Percentiles rank a stretch among this genome's conserved stretches.
These are phyloP conservation scores for Actinomortierella ambigua DNA, from an alignment of 371 early-diverging fungal genomes.

Conservation along the genomic window DNA sequence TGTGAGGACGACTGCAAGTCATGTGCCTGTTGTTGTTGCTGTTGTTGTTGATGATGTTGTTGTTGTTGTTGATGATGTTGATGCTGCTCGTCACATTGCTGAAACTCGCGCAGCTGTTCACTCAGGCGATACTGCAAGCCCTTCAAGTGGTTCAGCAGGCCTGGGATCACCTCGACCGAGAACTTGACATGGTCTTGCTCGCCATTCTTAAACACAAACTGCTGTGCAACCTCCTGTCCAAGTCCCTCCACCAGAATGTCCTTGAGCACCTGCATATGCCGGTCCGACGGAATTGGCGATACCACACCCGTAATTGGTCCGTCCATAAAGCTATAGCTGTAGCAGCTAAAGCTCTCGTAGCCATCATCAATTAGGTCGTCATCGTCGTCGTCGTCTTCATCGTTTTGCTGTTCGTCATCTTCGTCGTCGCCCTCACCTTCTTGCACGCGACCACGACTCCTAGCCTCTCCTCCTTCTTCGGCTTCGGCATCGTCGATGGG, in stretches of 20 bases:
- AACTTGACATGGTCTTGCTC: slow-evolving; percentile 46
- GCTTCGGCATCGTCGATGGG: no score
- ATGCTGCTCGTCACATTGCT: not conserved
- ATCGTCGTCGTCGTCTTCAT: slow-evolving; percentile 7
- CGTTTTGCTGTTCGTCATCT: slow-evolving; percentile 2
- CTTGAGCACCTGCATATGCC: slow-evolving; percentile 46
- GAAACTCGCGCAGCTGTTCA: slow-evolving; percentile 22
- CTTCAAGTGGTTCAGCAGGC: slow-evolving; percentile 38
- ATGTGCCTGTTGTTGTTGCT: no score
- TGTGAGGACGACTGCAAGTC: no score
- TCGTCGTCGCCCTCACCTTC: not conserved
- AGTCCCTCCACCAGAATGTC: slow-evolving; percentile 42
- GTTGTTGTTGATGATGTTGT: no score
- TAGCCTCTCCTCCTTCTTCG: no score
- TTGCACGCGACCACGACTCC: slow-evolving; percentile 1
- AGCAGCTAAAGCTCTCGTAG: slow-evolving; percentile 15
- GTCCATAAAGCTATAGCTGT: slow-evolving; percentile 14
- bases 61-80: no score
- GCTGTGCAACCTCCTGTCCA: slow-evolving; percentile 34
- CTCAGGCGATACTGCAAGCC: slow-evolving; percentile 33
- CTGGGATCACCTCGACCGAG: slow-evolving; percentile 47
- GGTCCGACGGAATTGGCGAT: slow-evolving; percentile 43
- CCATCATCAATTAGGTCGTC: slow-evolving; percentile 26
- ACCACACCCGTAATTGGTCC: slow-evolving; percentile 29
- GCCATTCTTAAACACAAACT: slow-evolving; percentile 33